Evolutionary conservation across 1,139 yeast species (phyloP).

Genomic region (Blastobotrys proliferans): DNA sequence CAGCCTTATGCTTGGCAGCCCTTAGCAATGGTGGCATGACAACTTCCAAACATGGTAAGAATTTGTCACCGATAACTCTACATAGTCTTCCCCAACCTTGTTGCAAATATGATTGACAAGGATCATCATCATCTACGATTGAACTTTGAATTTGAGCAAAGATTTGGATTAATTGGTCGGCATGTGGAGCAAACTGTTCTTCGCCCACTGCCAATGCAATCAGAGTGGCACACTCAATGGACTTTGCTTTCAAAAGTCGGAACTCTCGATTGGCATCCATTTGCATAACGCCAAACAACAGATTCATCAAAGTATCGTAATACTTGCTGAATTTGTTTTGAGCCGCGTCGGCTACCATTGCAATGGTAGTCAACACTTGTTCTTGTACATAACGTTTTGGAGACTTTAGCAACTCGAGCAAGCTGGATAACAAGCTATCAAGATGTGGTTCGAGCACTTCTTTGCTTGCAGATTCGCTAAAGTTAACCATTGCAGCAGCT

Average conservation of each 20-base stretch:
- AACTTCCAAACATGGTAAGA: constrained; percentile 80
- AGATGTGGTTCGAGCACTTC: constrained; percentile 86
- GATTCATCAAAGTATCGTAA: constrained; percentile 92
- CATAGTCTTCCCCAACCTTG: constrained; percentile 98
- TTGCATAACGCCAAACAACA: constrained; percentile 71
- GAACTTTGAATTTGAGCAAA: constrained; percentile 65
- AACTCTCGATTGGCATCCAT: constrained; percentile 79
- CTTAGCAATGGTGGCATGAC: constrained; percentile 83
- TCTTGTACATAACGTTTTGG: constrained; percentile 94
- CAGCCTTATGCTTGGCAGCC: constrained; percentile 88
- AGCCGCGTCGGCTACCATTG: constrained; percentile 98
- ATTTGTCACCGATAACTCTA: constrained; percentile 77
- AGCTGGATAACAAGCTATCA: constrained; percentile 69
- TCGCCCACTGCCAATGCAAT: constrained; percentile 97
- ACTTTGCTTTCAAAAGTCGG: constrained; percentile 80
- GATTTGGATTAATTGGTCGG: constrained; percentile 66
- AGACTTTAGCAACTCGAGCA: constrained; percentile 71
- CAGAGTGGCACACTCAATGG: constrained; percentile 91
- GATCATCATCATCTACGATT: constrained; percentile 58
- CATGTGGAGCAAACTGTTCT: constrained; percentile 77
- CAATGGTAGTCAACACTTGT: constrained; percentile 93
- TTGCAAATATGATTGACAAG: constrained; percentile 79
- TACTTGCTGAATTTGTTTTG: constrained; percentile 83
- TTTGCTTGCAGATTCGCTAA: constrained; percentile 86
- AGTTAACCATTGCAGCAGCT: constrained; percentile 95